Percentiles rank a stretch among this genome's conserved stretches.
Evolutionary conservation across 768 basidiomycete genomes (phyloP).

Genomic region (Rhodocollybia butyracea): DNA sequence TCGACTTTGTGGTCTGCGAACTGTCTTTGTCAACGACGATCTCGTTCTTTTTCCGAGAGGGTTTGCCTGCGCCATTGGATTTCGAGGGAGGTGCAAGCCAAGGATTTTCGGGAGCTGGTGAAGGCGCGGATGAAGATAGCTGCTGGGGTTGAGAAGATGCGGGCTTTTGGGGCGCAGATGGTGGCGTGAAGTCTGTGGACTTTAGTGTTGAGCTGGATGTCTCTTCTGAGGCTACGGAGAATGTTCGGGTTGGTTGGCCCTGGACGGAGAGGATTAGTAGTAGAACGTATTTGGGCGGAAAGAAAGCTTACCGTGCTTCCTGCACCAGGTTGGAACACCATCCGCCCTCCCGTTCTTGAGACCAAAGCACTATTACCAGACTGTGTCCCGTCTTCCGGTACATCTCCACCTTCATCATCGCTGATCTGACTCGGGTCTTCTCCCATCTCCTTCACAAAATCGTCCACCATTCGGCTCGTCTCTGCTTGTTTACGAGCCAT

Average conservation of each 20-base stretch:
- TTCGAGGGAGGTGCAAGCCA: constrained; percentile 58
- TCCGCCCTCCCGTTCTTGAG: constrained; percentile 64
- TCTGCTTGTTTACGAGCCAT: constrained; percentile 61
- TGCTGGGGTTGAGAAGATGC: constrained; percentile 12
- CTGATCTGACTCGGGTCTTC: constrained; percentile 27
- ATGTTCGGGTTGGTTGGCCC: not conserved
- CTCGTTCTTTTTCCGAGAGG: constrained; percentile 70
- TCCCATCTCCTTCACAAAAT: constrained; percentile 70
- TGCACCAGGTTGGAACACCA: constrained; percentile 57
- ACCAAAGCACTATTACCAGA: constrained; percentile 36
- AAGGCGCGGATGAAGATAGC: constrained; percentile 8
- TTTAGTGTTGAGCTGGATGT: constrained; percentile 68
- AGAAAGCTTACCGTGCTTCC: constrained; percentile 17
- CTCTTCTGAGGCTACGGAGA: constrained; percentile 36
- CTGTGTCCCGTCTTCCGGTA: constrained; percentile 20
- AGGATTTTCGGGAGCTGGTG: constrained; percentile 55
- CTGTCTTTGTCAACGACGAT: constrained; percentile 69
- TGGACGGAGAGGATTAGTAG: not conserved
- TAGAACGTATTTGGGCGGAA: not conserved
- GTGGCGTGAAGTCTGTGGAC: constrained; percentile 39
- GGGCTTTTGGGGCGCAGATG: not conserved
- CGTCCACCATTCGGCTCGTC: constrained; percentile 63
- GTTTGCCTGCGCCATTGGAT: constrained; percentile 35
- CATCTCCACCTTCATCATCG: constrained; percentile 25
- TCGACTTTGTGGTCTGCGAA: constrained; percentile 54